phyloP scores from a whole-genome alignment of 2,329 filamentous ascomycete species.

The Cryphonectria naterciae region DNA sequence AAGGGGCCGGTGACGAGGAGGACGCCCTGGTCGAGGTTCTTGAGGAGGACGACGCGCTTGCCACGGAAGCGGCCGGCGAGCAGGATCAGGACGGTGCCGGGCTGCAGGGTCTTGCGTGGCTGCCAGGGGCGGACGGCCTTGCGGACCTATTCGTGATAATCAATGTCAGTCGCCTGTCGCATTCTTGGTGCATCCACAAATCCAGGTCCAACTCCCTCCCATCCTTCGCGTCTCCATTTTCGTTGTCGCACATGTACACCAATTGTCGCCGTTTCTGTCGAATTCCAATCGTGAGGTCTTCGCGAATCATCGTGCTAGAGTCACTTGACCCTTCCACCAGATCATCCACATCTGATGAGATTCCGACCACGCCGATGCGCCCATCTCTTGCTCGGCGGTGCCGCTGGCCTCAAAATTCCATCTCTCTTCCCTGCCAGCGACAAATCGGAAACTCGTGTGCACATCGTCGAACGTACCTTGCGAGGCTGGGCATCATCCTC shows the following conservation, averaged over 20 bases:
- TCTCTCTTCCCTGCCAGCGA: not conserved
- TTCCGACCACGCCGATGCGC: not conserved
- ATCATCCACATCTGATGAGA: not conserved
- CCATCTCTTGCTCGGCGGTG: not conserved
- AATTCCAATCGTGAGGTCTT: not conserved
- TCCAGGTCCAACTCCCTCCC: not conserved
- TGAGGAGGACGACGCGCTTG: conserved; percentile 99
- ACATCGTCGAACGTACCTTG: conserved; percentile 75
- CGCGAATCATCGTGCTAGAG: not conserved
- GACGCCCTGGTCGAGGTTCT: conserved; percentile 95
- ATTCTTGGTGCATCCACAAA: conserved; percentile 3
- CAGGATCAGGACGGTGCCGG: conserved; percentile 96
- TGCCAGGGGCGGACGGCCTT: conserved; percentile 89
- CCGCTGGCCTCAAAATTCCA: not conserved
- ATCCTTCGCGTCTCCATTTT: not conserved
- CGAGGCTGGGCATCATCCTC: conserved; percentile 87
- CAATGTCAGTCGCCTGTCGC: conserved; percentile 35
- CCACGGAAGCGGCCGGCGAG: conserved; percentile 99
- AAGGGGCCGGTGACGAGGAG: conserved; percentile 99
- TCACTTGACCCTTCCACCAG: conserved; percentile 3
- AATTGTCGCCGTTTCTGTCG: not conserved
- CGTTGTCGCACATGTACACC: not conserved
- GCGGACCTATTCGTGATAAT: conserved; percentile 70
- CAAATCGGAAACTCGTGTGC: conserved; percentile 31
- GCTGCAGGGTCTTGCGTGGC: conserved; percentile 86